A percentile compares a stretch with the other conserved stretches of the same genome.
These are phyloP conservation scores for Botrytis deweyae DNA, from an alignment of 2,329 filamentous ascomycete species.

Conservation along the genomic window DNA sequence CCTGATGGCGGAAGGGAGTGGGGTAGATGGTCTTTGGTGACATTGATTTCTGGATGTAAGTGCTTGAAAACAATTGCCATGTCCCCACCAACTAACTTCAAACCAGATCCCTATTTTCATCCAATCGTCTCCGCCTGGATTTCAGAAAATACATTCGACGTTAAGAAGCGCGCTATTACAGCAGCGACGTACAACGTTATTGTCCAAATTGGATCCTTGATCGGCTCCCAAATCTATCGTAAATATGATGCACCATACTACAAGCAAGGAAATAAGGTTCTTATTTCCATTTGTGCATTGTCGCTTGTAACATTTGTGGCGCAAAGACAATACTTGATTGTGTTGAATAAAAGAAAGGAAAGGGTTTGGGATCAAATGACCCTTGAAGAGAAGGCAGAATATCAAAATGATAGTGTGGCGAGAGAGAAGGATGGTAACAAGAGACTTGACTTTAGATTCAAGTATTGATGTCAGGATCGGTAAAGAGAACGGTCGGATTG, in stretches of 20 bases:
- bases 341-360: constrained; percentile 49
- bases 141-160: constrained; percentile 58
- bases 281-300: constrained; percentile 49
- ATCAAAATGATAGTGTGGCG: constrained; percentile 47
- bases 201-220: constrained; percentile 45
- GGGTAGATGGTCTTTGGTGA: constrained; percentile 25
- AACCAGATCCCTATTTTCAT: constrained; percentile 35
- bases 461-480: background rate
- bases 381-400: constrained; percentile 45
- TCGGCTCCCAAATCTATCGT: constrained; percentile 42
- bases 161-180: constrained; percentile 61
- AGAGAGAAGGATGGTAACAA: constrained; percentile 32
- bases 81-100: background rate
- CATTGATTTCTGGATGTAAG: constrained; percentile 28
- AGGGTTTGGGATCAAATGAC: constrained; percentile 48
- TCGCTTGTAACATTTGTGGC: constrained; percentile 47
- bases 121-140: constrained; percentile 50
- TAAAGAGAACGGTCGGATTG: background rate
- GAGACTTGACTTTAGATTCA: constrained; percentile 20
- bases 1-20: constrained; percentile 29
- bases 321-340: constrained; percentile 48
- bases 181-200: constrained; percentile 62
- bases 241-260: constrained; percentile 51
- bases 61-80: constrained; percentile 18
- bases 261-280: constrained; percentile 51